Base-by-base conservation (phyloP, 106 monocot genomes). In the Ottelia alismoides region DNA sequence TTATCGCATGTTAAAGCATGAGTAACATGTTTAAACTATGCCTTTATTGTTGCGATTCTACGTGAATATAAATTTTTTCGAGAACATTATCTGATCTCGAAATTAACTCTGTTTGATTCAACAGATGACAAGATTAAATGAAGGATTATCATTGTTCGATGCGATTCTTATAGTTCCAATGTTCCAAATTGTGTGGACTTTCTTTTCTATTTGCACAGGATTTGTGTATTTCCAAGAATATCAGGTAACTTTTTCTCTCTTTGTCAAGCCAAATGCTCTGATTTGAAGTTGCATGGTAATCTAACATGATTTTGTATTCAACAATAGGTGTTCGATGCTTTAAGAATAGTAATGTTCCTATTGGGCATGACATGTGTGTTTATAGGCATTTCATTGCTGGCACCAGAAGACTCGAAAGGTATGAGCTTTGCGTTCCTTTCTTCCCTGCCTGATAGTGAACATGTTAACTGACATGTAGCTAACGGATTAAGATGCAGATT, bases 161-260 rank as follows among this genome's bases (percentile, higher is more conserved):
- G 88, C 82, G 62, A 96, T 96, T 62, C 69, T 96, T 47, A 85
- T 96, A 56, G 96, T 89, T 44, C 96, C 96, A 45, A 96, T 89
- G 89, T 96, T 96, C 67, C 96, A 96, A 69, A 88, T 96, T 66
- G 81, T 79, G 45, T 96, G 96, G 96, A 96, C 96, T 60, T 96
- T 96, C 61, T 96, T 96, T 61, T 96, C 96, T 21, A 85, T 89
- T 51, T 96, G 79, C 64, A 96, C 96, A 53, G 96, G 96, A 58
- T 89, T 96, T 76, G 72, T 96, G 27, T 96, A 96, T 69, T 96
- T 96, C 51, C 96, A 96, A 50, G 96, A 96, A 70, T 96, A 96
- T 67, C 84, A 85, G 66, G 96, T 88, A 54, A 69, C 73, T n/a
- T 6, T 53, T 22, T 20, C 62, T 66, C n/a, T n/a, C n/a, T n/a